A percentile compares a stretch with the other conserved stretches of the same genome.
These are phyloP conservation scores for Cucurbita pepo DNA, from an alignment of 306 rosid genomes.

Conservation along the genomic window DNA sequence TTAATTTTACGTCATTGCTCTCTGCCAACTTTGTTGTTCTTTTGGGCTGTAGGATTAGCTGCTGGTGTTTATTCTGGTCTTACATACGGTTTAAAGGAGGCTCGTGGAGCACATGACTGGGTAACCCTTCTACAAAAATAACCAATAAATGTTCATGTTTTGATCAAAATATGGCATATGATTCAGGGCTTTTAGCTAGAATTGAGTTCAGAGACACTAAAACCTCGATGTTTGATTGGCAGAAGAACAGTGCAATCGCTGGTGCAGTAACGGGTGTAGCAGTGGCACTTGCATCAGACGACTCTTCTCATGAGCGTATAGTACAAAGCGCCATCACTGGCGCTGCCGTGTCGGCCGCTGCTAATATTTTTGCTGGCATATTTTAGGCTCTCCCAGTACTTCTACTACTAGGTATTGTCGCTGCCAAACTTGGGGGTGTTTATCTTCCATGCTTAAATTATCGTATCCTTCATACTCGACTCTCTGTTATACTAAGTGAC, in stretches of 20 bases:
- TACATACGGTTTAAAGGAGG: constrained; percentile 71
- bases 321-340: constrained; percentile 80
- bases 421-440: background rate
- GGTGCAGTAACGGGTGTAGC: constrained; percentile 77
- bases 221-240: background rate
- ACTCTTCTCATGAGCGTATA: constrained; percentile 60
- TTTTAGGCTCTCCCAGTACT: constrained; percentile 18
- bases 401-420: background rate
- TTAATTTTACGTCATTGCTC: background rate
- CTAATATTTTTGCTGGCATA: constrained; percentile 56
- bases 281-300: constrained; percentile 49
- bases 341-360: constrained; percentile 74
- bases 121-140: constrained; percentile 14
- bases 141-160: background rate
- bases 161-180: background rate
- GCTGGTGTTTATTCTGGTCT: constrained; percentile 83
- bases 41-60: constrained; percentile 39
- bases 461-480: too few species aligned
- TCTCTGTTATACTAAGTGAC: too few species aligned
- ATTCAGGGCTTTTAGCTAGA: background rate
- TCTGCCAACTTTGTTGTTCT: background rate
- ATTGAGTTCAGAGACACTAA: background rate
- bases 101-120: constrained; percentile 84
- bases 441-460: too few species aligned
- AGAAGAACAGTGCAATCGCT: constrained; percentile 84